A percentile compares a stretch with the other conserved stretches of the same genome.
Evolutionary conservation across 805 yeast genomes (phyloP).

Genomic region (Ogataea nitratoaversa): DNA sequence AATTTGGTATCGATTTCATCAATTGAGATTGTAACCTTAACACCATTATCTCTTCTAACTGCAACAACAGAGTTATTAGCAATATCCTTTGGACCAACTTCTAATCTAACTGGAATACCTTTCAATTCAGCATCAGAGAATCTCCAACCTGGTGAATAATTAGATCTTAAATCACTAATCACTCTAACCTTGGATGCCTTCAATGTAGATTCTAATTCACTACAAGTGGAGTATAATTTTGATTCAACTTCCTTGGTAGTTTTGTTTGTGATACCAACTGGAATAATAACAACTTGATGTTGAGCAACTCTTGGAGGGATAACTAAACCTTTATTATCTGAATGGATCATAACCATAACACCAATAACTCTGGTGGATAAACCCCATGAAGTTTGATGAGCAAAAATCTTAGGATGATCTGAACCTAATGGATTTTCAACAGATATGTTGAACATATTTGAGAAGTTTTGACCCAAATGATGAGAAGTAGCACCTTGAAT

Average conservation of each 20-base stretch:
- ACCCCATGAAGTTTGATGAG: conserved; percentile 99
- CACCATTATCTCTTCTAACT: conserved; percentile 89
- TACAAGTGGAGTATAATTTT: conserved; percentile 65
- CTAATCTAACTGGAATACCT: conserved; percentile 92
- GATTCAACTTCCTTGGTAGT: conserved; percentile 72
- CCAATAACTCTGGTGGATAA: conserved; percentile 97
- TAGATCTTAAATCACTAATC: conserved; percentile 83
- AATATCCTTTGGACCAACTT: conserved; percentile 94
- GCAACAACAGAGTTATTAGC: conserved; percentile 75
- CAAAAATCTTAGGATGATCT: conserved; percentile 80
- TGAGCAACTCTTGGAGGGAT: conserved; percentile 97
- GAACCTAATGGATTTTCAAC: conserved; percentile 94
- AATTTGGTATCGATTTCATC: conserved; percentile 60
- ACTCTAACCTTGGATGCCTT: conserved; percentile 64
- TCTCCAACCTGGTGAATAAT: conserved; percentile 98
- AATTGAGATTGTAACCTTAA: conserved; percentile 64
- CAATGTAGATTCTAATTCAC: conserved; percentile 61
- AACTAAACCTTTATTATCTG: conserved; percentile 97
- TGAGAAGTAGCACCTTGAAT: conserved; percentile 99
- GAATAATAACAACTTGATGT: conserved; percentile 85
- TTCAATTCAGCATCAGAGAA: conserved; percentile 95
- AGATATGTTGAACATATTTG: conserved; percentile 93
- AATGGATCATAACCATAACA: conserved; percentile 98
- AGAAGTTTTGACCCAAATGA: conserved; percentile 95
- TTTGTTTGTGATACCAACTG: conserved; percentile 91